These are phyloP conservation scores for Solanum aculeatissimum DNA, from an alignment of 305 asterid genomes.

Conservation along the genomic window DNA sequence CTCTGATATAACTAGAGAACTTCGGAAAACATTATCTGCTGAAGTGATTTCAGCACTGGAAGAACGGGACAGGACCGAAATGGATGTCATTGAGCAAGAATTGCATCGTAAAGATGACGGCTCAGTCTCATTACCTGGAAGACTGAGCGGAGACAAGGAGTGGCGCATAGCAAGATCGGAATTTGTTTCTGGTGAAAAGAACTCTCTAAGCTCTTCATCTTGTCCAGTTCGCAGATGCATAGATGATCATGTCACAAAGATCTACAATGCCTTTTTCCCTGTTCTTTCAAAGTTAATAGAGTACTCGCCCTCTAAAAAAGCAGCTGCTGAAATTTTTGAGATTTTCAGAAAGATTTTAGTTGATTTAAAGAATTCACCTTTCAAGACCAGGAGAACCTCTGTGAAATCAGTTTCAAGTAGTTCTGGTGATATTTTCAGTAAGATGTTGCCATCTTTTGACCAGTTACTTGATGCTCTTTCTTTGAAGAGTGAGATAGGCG, in stretches of 20 bases:
- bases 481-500: constrained; percentile 36
- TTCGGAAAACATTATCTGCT: constrained; percentile 35
- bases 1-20: constrained; percentile 43
- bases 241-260: constrained; percentile 76
- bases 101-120: constrained; percentile 47
- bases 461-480: constrained; percentile 77
- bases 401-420: constrained; percentile 28
- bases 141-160: constrained; percentile 75
- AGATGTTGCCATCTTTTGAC: constrained; percentile 47
- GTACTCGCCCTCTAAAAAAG: constrained; percentile 32
- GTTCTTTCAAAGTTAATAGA: constrained; percentile 41
- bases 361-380: constrained; percentile 58
- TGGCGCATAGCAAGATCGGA: constrained; percentile 91
- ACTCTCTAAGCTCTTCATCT: constrained; percentile 61
- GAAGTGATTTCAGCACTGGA: constrained; percentile 41
- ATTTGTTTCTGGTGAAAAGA: constrained; percentile 52
- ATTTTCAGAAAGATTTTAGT: constrained; percentile 41
- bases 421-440: constrained; percentile 11
- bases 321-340: constrained; percentile 41
- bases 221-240: constrained; percentile 78
- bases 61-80: constrained; percentile 63
- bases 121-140: constrained; percentile 83
- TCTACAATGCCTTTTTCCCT: constrained; percentile 59
- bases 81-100: constrained; percentile 50
- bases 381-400: constrained; percentile 60